These are phyloP conservation scores for Alternaria arbusti DNA, from an alignment of 2,329 filamentous ascomycete species.

Conservation along the genomic window DNA sequence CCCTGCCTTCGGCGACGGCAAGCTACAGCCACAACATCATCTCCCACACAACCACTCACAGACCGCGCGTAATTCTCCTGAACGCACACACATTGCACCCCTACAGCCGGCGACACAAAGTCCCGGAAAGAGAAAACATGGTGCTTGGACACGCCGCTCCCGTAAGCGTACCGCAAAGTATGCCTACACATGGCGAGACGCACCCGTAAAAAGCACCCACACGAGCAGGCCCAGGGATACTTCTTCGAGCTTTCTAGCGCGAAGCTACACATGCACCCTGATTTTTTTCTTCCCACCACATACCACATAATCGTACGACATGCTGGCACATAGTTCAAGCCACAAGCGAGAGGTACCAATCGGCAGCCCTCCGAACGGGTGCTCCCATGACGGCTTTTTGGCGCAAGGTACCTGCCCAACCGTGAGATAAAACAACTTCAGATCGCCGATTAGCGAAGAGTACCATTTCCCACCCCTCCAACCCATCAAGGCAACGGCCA, in stretches of 20 bases:
- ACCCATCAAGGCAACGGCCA: not conserved
- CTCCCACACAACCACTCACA: slow-evolving; percentile 1
- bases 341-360: not conserved
- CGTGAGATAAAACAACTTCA: not conserved
- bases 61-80: not conserved
- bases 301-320: not conserved
- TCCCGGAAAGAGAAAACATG: not conserved
- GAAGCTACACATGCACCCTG: not conserved
- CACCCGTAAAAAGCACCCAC: not conserved
- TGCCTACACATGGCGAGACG: not conserved
- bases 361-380: not conserved
- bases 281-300: not conserved
- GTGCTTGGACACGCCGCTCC: not conserved
- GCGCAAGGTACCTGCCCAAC: not conserved
- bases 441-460: not conserved
- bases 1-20: not conserved
- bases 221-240: not conserved
- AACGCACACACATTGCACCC: not conserved
- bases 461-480: not conserved
- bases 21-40: not conserved
- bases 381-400: not conserved
- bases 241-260: not conserved
- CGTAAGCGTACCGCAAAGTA: not conserved
- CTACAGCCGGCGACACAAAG: not conserved
- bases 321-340: not conserved